A percentile compares a stretch with the other conserved stretches of the same genome.
These are phyloP conservation scores for Umbelopsis vinacea DNA, from an alignment of 192 early-diverging fungal species.

Conservation along the genomic window DNA sequence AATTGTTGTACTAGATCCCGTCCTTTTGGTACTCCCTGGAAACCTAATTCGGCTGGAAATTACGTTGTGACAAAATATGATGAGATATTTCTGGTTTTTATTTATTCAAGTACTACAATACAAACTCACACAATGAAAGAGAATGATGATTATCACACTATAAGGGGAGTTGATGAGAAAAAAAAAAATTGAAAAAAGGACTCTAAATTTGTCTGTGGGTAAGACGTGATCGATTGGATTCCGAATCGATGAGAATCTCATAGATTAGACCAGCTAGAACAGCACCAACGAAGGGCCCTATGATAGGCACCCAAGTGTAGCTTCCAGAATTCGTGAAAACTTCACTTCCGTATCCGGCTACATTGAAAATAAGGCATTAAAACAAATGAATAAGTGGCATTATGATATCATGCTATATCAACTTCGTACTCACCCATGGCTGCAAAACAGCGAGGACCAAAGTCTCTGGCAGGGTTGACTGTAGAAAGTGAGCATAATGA, in stretches of 20 bases:
- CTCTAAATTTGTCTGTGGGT: neutral
- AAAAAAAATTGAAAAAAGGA: too few relatives aligned
- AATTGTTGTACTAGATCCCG: too few relatives aligned
- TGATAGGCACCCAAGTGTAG: conserved; percentile 75
- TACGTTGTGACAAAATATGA: too few relatives aligned
- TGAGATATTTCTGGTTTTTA: too few relatives aligned
- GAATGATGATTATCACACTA: neutral
- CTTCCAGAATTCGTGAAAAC: conserved; percentile 70
- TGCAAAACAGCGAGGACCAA: conserved; percentile 79
- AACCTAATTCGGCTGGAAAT: too few relatives aligned
- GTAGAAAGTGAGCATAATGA: neutral
- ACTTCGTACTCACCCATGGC: conserved; percentile 49
- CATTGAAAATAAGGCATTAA: neutral
- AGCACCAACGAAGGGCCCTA: conserved; percentile 72
- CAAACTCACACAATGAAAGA: neutral
- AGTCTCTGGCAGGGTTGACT: conserved; percentile 80
- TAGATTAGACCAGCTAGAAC: conserved; percentile 60
- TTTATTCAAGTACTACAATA: too few relatives aligned
- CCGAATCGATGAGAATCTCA: conserved; percentile 59
- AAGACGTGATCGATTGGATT: neutral
- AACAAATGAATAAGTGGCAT: conserved; percentile 35
- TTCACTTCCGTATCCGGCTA: conserved; percentile 64
- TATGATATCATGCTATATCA: conserved; percentile 47
- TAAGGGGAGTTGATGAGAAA: neutral
- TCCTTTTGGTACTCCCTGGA: too few relatives aligned